phyloP scores from a whole-genome alignment of 2,329 filamentous ascomycete species.

The Colletotrichum tanaceti region DNA sequence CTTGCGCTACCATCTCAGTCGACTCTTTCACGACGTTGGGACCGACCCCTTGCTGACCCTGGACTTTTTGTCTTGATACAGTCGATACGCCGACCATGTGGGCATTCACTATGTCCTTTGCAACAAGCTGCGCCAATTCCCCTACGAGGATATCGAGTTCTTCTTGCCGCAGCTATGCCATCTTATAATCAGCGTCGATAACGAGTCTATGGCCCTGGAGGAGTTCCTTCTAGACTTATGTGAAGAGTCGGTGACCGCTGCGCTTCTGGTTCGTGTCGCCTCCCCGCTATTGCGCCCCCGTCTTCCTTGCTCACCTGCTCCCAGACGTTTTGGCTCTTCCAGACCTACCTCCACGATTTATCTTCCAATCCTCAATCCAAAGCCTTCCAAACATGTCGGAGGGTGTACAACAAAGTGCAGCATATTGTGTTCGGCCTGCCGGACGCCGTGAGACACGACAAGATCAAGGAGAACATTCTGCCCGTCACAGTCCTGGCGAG shows the following conservation, averaged over 20 bases:
- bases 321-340: constrained; percentile 91
- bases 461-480: constrained; percentile 83
- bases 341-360: constrained; percentile 87
- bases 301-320: constrained; percentile 24
- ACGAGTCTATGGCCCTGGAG: constrained; percentile 91
- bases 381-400: constrained; percentile 83
- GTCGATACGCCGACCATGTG: constrained; percentile 89
- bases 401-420: constrained; percentile 90
- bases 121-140: constrained; percentile 88
- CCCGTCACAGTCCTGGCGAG: constrained; percentile 85
- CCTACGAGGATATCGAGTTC: constrained; percentile 93
- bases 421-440: constrained; percentile 85
- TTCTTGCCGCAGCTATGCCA: constrained; percentile 90
- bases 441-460: constrained; percentile 75
- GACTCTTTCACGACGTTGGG: constrained; percentile 18
- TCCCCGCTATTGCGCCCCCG: constrained; percentile 14
- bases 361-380: constrained; percentile 79
- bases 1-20: constrained; percentile 7
- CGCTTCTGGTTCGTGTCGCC: constrained; percentile 74
- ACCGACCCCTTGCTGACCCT: constrained; percentile 24
- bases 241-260: constrained; percentile 87
- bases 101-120: constrained; percentile 91
- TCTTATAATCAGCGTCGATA: constrained; percentile 87
- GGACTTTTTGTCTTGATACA: constrained; percentile 51
- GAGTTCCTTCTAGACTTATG: constrained; percentile 88